These are phyloP conservation scores for Phytophthora brassicae DNA, from an alignment of 352 stramenopile species.

Conservation along the genomic window DNA sequence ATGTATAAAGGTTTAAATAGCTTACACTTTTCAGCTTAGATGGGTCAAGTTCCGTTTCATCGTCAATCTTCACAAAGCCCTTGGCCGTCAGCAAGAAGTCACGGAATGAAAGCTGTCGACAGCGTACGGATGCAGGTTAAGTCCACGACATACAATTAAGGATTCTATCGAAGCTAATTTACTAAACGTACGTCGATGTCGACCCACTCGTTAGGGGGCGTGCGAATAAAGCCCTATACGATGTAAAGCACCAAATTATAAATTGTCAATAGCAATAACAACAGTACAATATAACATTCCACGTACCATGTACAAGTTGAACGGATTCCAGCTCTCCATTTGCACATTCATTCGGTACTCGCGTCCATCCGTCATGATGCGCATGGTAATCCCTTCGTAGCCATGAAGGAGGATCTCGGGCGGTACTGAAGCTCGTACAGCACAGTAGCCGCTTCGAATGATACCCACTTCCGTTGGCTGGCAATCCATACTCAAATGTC, in stretches of 20 bases:
- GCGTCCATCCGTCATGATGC: slow-evolving; percentile 84
- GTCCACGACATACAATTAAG: too few relatives aligned
- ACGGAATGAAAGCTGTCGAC: slow-evolving; percentile 72
- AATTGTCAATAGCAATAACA: not conserved
- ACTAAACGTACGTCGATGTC: slow-evolving; percentile 61
- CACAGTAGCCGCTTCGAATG: slow-evolving; percentile 85
- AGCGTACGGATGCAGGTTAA: too few relatives aligned
- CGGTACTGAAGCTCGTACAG: slow-evolving; percentile 64
- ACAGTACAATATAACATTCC: not conserved
- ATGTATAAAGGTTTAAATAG: not conserved
- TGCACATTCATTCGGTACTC: slow-evolving; percentile 86
- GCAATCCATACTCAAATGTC: slow-evolving; percentile 67
- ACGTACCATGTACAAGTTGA: slow-evolving; percentile 86
- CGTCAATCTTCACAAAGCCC: slow-evolving; percentile 81
- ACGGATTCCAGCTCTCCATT: slow-evolving; percentile 86
- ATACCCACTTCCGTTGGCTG: slow-evolving; percentile 78
- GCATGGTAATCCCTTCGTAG: slow-evolving; percentile 85
- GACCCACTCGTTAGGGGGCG: slow-evolving; percentile 80
- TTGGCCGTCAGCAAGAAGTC: slow-evolving; percentile 84
- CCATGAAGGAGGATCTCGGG: slow-evolving; percentile 62
- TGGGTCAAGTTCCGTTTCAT: slow-evolving; percentile 72
- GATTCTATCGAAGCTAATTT: not conserved
- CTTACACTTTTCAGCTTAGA: slow-evolving; percentile 75
- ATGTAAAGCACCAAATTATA: not conserved
- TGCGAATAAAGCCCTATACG: slow-evolving; percentile 76